These are phyloP conservation scores for Nematocida ausubeli DNA, from an alignment of 371 early-diverging fungal genomes.

Conservation along the genomic window DNA sequence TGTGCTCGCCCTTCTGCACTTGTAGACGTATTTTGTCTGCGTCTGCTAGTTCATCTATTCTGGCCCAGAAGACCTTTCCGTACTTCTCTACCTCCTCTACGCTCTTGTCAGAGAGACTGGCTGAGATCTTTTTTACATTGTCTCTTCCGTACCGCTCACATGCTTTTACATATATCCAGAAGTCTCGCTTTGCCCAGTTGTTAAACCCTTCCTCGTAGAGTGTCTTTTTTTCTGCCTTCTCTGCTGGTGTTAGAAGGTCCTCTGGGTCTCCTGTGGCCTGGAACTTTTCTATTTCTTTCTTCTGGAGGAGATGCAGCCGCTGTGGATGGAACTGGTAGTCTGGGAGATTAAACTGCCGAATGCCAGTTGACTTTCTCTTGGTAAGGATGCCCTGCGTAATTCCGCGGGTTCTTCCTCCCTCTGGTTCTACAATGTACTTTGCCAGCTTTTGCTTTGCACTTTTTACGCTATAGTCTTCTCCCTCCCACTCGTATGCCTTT, in stretches of 20 bases:
- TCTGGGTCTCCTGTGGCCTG: constrained; percentile 67
- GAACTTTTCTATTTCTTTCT: constrained; percentile 71
- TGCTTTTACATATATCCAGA: constrained; percentile 77
- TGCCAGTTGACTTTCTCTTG: constrained; percentile 34
- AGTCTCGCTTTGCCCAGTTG: constrained; percentile 86
- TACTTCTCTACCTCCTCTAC: constrained; percentile 61
- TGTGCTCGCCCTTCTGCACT: constrained; percentile 56
- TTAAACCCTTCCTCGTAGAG: constrained; percentile 77
- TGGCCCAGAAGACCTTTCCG: constrained; percentile 61
- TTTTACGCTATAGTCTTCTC: constrained; percentile 77
- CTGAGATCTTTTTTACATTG: constrained; percentile 47
- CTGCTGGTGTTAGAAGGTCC: constrained; percentile 80
- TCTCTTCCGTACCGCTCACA: constrained; percentile 79
- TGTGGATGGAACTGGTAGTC: constrained; percentile 88
- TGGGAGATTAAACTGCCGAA: constrained; percentile 60
- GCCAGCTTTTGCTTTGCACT: constrained; percentile 57
- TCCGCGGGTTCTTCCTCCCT: constrained; percentile 29
- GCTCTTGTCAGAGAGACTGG: constrained; percentile 45
- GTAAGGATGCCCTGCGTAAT: constrained; percentile 27
- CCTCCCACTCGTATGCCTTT: constrained; percentile 85
- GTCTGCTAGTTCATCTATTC: constrained; percentile 62
- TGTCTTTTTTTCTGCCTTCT: constrained; percentile 75
- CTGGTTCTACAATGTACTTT: constrained; percentile 32
- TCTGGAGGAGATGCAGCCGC: constrained; percentile 74
- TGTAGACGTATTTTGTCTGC: constrained; percentile 57